These are phyloP conservation scores for Termitomyces sp. DNA, from an alignment of 768 basidiomycete species.

Conservation along the genomic window DNA sequence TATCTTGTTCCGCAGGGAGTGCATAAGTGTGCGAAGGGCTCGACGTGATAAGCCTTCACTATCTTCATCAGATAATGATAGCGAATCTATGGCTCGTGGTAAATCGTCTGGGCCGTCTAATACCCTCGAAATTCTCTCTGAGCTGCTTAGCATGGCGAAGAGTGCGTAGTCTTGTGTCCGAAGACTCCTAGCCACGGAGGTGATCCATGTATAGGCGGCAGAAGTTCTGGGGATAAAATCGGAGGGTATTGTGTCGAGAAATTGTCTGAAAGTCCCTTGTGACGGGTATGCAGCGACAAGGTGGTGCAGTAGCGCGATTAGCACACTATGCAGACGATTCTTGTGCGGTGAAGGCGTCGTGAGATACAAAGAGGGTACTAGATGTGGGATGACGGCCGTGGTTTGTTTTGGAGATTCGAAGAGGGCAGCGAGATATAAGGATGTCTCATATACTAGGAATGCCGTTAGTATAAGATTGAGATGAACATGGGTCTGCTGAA, in stretches of 20 bases:
- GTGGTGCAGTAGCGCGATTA: slow-evolving; percentile 57
- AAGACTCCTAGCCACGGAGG: slow-evolving; percentile 45
- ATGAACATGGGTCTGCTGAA: neutral
- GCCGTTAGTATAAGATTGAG: neutral
- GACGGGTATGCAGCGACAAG: slow-evolving; percentile 61
- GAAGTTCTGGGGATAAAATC: slow-evolving; percentile 34
- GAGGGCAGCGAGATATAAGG: slow-evolving; percentile 58
- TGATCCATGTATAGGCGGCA: slow-evolving; percentile 47
- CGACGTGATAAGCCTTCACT: slow-evolving; percentile 22
- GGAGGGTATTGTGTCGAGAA: slow-evolving; percentile 36
- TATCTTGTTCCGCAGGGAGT: slow-evolving; percentile 45
- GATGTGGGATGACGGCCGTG: slow-evolving; percentile 55
- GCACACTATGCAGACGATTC: slow-evolving; percentile 25
- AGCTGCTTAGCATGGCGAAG: slow-evolving; percentile 43
- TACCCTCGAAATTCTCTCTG: slow-evolving; percentile 17
- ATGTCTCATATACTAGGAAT: slow-evolving; percentile 66
- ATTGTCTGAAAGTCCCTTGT: slow-evolving; percentile 52
- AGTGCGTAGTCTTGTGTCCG: slow-evolving; percentile 52
- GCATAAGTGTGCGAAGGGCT: slow-evolving; percentile 43
- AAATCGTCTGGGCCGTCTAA: slow-evolving; percentile 12
- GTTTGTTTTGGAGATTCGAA: slow-evolving; percentile 63
- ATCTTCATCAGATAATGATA: slow-evolving; percentile 12
- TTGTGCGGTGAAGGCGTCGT: slow-evolving; percentile 18
- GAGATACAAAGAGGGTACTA: slow-evolving; percentile 49
- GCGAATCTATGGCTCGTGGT: slow-evolving; percentile 5